These are phyloP conservation scores for Porcisia deanei DNA, from an alignment of 208 protist genomes.

Conservation along the genomic window DNA sequence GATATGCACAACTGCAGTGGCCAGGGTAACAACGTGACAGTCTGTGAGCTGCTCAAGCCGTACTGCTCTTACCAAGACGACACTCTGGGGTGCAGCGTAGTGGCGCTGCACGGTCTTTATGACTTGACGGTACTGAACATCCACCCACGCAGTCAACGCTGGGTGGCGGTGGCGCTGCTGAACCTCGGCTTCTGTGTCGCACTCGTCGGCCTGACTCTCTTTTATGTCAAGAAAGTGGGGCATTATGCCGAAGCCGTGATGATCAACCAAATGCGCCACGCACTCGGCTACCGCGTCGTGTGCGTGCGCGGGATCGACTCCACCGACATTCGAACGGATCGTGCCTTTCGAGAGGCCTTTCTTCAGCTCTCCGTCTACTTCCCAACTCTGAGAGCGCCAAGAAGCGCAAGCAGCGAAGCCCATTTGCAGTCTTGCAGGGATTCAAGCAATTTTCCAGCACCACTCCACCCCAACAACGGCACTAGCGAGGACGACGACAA, in stretches of 20 bases:
- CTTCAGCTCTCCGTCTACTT: slow-evolving; percentile 65
- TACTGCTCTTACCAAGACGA: slow-evolving; percentile 55
- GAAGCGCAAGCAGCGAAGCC: not conserved
- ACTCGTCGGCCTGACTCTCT: slow-evolving; percentile 46
- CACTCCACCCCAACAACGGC: slow-evolving; percentile 4
- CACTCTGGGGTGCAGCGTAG: slow-evolving; percentile 47
- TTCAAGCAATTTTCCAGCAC: slow-evolving; percentile 7
- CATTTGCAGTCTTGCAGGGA: not conserved
- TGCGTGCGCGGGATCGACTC: slow-evolving; percentile 63
- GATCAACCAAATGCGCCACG: slow-evolving; percentile 58
- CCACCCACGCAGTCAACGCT: slow-evolving; percentile 48
- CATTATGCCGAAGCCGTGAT: slow-evolving; percentile 63
- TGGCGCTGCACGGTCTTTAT: slow-evolving; percentile 71
- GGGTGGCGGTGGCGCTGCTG: slow-evolving; percentile 59
- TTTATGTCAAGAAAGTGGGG: slow-evolving; percentile 48
- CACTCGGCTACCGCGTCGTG: slow-evolving; percentile 78
- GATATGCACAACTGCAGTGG: slow-evolving; percentile 58
- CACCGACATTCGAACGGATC: slow-evolving; percentile 34
- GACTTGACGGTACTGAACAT: slow-evolving; percentile 84
- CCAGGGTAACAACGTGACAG: slow-evolving; percentile 48
- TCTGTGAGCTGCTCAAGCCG: slow-evolving; percentile 48
- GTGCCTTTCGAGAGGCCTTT: slow-evolving; percentile 39
- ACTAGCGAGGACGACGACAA: slow-evolving; percentile 19
- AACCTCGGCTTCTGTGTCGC: slow-evolving; percentile 67
- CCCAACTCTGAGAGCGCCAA: not conserved